phyloP scores from a whole-genome alignment of 495 filamentous ascomycete genomes.

The Penicillium taxi region DNA sequence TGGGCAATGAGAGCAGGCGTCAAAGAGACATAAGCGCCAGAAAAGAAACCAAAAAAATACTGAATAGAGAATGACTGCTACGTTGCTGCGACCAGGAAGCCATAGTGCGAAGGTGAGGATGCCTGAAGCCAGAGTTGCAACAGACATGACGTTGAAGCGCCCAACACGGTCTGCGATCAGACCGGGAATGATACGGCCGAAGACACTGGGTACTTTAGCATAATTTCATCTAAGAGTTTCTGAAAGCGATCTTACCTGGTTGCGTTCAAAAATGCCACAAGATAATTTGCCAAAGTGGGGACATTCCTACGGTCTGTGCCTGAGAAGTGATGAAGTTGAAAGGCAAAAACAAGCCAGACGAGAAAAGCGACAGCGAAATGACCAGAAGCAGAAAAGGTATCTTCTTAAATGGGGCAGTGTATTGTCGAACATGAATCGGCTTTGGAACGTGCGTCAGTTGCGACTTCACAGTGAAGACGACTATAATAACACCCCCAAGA shows the following conservation, averaged over 20 bases:
- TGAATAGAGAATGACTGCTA: slow-evolving; percentile 22
- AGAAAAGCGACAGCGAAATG: slow-evolving; percentile 18
- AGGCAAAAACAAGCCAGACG: slow-evolving; percentile 29
- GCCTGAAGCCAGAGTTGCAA: slow-evolving; percentile 15
- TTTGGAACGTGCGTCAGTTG: slow-evolving; percentile 14
- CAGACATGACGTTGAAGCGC: slow-evolving; percentile 26
- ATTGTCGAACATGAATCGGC: slow-evolving; percentile 11
- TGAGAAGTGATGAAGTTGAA: slow-evolving; percentile 23
- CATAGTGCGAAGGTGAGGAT: slow-evolving; percentile 27
- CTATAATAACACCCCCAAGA: slow-evolving; percentile 20
- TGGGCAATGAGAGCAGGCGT: slow-evolving; percentile 19
- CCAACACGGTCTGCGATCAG: slow-evolving; percentile 24
- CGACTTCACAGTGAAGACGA: slow-evolving; percentile 24
- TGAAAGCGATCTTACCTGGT: slow-evolving; percentile 15
- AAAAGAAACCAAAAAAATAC: slow-evolving; percentile 26
- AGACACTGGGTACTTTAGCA: slow-evolving; percentile 6
- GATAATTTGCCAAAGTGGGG: slow-evolving; percentile 17
- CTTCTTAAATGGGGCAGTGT: slow-evolving; percentile 48
- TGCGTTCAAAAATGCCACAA: slow-evolving; percentile 27
- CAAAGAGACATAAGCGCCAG: slow-evolving; percentile 28
- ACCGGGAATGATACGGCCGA: slow-evolving; percentile 27
- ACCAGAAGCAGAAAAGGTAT: slow-evolving; percentile 46
- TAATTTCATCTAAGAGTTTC: slow-evolving; percentile 6
- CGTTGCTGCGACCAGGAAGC: slow-evolving; percentile 18
- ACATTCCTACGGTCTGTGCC: slow-evolving; percentile 22